Evolutionary conservation across 331 rosid genomes (phyloP).

Genomic region (Rhamnella rubrinervis): DNA sequence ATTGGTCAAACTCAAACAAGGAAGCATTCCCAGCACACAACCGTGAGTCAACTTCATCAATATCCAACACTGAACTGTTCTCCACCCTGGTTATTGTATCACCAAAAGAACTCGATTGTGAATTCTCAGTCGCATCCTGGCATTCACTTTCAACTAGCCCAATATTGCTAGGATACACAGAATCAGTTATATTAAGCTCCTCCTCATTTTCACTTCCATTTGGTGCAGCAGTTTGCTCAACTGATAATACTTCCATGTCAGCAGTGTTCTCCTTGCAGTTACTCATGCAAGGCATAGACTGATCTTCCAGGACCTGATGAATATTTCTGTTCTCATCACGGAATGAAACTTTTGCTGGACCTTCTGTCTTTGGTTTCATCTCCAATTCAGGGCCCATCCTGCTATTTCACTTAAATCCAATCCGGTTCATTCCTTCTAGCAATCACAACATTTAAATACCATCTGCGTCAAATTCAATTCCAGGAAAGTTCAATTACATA

Average conservation of each 20-base stretch:
- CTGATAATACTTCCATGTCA: slow-evolving; percentile 25
- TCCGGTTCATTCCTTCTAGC: slow-evolving; percentile 15
- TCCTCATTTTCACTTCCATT: slow-evolving; percentile 41
- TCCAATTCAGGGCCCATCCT: slow-evolving; percentile 54
- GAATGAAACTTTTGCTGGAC: slow-evolving; percentile 28
- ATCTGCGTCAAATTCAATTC: not conserved
- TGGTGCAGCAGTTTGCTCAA: slow-evolving; percentile 21
- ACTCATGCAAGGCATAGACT: slow-evolving; percentile 28
- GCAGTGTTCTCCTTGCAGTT: slow-evolving; percentile 27
- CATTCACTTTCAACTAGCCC: slow-evolving; percentile 30
- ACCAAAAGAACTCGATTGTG: slow-evolving; percentile 62
- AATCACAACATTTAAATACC: slow-evolving; percentile 6
- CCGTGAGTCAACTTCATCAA: slow-evolving; percentile 57
- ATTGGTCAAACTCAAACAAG: slow-evolving; percentile 36
- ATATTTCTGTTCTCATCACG: slow-evolving; percentile 32
- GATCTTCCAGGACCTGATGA: slow-evolving; percentile 14
- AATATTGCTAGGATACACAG: slow-evolving; percentile 24
- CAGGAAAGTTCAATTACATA: slow-evolving; percentile 5
- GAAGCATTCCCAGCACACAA: slow-evolving; percentile 21
- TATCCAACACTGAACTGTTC: slow-evolving; percentile 37
- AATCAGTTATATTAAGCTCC: slow-evolving; percentile 49
- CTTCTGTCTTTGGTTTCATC: slow-evolving; percentile 32
- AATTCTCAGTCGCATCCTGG: slow-evolving; percentile 46
- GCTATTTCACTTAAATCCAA: slow-evolving; percentile 25
- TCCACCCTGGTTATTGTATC: slow-evolving; percentile 52